Conservation (phyloP, 495 filamentous ascomycete species). For the Lophium mytilinum region DNA sequence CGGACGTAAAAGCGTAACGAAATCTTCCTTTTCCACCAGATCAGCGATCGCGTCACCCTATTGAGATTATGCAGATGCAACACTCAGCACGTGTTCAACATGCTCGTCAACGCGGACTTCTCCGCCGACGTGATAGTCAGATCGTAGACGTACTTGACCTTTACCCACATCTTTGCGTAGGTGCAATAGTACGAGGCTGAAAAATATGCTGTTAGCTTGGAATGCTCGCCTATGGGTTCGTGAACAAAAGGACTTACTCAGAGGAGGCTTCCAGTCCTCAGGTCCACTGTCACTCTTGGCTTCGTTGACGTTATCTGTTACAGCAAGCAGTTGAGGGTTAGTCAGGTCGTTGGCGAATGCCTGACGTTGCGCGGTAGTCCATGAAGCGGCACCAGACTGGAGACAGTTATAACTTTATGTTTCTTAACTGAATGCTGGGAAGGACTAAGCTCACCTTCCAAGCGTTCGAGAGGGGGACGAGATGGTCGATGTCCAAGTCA, state of each 20-base stretch:
- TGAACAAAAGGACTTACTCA: slow-evolving; percentile 34
- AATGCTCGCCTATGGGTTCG: no score
- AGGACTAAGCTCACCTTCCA: slow-evolving; percentile 49
- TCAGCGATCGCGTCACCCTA: no score
- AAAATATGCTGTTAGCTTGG: not conserved
- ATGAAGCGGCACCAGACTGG: slow-evolving; percentile 39
- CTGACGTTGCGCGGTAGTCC: slow-evolving; percentile 55
- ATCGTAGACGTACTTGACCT: slow-evolving; percentile 56
- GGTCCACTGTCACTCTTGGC: slow-evolving; percentile 60
- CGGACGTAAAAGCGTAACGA: no score
- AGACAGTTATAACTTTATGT: not conserved
- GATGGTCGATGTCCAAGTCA: slow-evolving; percentile 68
- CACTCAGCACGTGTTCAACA: slow-evolving; percentile 56
- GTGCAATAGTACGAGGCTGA: slow-evolving; percentile 59
- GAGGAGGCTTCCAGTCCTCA: slow-evolving; percentile 65
- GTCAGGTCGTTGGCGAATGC: slow-evolving; percentile 64
- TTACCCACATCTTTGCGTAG: slow-evolving; percentile 63
- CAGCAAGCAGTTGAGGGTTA: slow-evolving; percentile 62
- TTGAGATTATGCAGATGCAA: no score
- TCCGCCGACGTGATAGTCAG: slow-evolving; percentile 53
- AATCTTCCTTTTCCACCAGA: no score
- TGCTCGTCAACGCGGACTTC: slow-evolving; percentile 53
- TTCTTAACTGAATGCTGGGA: not conserved
- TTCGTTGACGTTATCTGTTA: slow-evolving; percentile 67
- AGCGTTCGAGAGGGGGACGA: slow-evolving; percentile 66